Percentiles rank a stretch among this genome's conserved stretches.
Conservation (phyloP, 2,329 filamentous ascomycete species). For the Fusarium pininemorale region DNA sequence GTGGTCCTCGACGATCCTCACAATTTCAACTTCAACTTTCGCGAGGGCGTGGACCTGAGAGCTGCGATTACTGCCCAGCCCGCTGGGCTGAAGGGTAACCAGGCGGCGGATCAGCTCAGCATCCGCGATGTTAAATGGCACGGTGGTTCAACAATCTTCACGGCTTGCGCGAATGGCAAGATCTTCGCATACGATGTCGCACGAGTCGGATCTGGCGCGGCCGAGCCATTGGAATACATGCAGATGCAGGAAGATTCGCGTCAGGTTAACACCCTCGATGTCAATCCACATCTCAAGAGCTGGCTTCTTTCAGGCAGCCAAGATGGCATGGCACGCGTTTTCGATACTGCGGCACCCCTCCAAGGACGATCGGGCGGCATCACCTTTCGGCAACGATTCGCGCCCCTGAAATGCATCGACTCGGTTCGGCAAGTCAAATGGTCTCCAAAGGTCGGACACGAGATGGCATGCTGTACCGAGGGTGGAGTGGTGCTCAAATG, state of each 20-base stretch:
- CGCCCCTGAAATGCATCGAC: constrained; percentile 51
- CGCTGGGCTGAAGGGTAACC: constrained; percentile 52
- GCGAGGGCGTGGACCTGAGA: constrained; percentile 67
- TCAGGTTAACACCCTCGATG: constrained; percentile 70
- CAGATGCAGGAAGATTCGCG: constrained; percentile 69
- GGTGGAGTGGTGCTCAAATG: constrained; percentile 70
- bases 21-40: constrained; percentile 54
- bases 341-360: constrained; percentile 63
- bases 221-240: constrained; percentile 62
- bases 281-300: constrained; percentile 67
- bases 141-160: constrained; percentile 64
- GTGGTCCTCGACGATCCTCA: constrained; percentile 61
- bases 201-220: constrained; percentile 55
- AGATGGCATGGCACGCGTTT: constrained; percentile 69
- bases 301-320: constrained; percentile 71
- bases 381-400: constrained; percentile 60
- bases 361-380: constrained; percentile 59
- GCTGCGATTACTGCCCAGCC: constrained; percentile 61
- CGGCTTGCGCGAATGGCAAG: constrained; percentile 70
- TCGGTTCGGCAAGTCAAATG: constrained; percentile 70
- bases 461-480: constrained; percentile 72
- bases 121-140: constrained; percentile 71
- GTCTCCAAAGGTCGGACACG: constrained; percentile 69
- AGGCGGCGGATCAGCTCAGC: constrained; percentile 65
- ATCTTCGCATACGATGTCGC: constrained; percentile 71